Evolutionary conservation across 345 rosid species (phyloP).

Genomic region (Adansonia digitata): DNA sequence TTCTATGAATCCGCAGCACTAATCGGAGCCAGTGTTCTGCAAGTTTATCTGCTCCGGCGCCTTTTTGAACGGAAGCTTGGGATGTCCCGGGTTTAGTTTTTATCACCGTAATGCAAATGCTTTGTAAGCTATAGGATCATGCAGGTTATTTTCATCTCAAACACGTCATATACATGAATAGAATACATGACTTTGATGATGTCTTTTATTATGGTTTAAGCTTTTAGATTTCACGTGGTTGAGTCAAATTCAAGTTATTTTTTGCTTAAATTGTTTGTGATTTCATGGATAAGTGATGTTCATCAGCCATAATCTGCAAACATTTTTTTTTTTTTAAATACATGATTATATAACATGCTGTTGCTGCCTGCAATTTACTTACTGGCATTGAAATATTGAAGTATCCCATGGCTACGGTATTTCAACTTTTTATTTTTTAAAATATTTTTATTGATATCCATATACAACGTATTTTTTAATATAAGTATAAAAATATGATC

Average conservation of each 20-base stretch:
- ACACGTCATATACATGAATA: slow-evolving; percentile 3
- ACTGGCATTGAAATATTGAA: no score
- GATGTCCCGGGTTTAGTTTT: slow-evolving; percentile 47
- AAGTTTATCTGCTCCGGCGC: slow-evolving; percentile 61
- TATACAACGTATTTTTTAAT: no score
- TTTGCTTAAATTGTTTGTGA: neutral
- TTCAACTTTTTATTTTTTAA: no score
- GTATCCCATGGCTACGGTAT: no score
- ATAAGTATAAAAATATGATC: no score
- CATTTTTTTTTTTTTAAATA: neutral
- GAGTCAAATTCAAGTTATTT: neutral
- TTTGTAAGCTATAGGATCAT: neutral
- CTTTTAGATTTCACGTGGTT: neutral
- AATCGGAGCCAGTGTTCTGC: slow-evolving; percentile 47
- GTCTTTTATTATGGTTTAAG: neutral
- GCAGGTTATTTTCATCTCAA: neutral
- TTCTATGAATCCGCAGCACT: slow-evolving; percentile 56
- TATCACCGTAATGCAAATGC: neutral
- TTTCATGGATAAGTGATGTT: neutral
- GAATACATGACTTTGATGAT: neutral
- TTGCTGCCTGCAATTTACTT: no score
- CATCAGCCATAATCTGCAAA: neutral
- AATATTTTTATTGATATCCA: no score
- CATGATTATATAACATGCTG: no score
- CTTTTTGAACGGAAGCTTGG: slow-evolving; percentile 61